These are phyloP conservation scores for Sechiopsis laciniata DNA, from an alignment of 306 rosid species.

Conservation along the genomic window DNA sequence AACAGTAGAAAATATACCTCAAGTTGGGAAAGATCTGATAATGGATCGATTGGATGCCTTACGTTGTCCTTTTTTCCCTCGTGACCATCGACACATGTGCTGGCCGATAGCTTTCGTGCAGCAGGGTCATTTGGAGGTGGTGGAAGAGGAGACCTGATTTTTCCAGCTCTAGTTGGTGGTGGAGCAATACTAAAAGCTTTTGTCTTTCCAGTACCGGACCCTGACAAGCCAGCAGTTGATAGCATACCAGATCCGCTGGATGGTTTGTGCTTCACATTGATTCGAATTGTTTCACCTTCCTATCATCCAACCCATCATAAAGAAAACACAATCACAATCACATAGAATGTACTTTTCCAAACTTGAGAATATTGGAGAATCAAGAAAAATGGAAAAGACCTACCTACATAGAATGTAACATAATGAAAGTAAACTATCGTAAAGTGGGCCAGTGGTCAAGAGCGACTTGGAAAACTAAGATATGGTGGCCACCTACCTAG, in stretches of 20 bases:
- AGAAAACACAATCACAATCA: slow-evolving; percentile 5
- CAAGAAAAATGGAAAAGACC: not conserved
- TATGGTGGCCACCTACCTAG: too few species aligned
- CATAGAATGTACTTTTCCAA: too few species aligned
- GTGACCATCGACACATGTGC: slow-evolving; percentile 23
- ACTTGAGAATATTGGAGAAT: not conserved
- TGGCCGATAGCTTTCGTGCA: slow-evolving; percentile 51
- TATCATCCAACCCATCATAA: slow-evolving; percentile 26
- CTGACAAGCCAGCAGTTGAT: slow-evolving; percentile 82
- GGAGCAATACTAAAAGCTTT: slow-evolving; percentile 72
- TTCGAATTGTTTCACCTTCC: slow-evolving; percentile 98
- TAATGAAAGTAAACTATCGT: not conserved
- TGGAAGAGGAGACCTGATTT: slow-evolving; percentile 77
- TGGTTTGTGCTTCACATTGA: slow-evolving; percentile 79
- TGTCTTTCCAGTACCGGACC: slow-evolving; percentile 49
- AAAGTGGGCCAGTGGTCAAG: too few species aligned
- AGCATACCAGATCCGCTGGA: slow-evolving; percentile 90
- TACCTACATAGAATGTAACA: not conserved
- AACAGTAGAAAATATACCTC: slow-evolving; percentile 47
- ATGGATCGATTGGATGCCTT: slow-evolving; percentile 45
- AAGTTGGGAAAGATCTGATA: slow-evolving; percentile 85
- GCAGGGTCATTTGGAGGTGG: slow-evolving; percentile 95
- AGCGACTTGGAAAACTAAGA: too few species aligned
- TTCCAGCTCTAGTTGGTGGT: slow-evolving; percentile 66
- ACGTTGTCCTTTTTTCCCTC: slow-evolving; percentile 38